phyloP scores from a whole-genome alignment of 2,329 filamentous ascomycete genomes.

The Penicillium sp. region DNA sequence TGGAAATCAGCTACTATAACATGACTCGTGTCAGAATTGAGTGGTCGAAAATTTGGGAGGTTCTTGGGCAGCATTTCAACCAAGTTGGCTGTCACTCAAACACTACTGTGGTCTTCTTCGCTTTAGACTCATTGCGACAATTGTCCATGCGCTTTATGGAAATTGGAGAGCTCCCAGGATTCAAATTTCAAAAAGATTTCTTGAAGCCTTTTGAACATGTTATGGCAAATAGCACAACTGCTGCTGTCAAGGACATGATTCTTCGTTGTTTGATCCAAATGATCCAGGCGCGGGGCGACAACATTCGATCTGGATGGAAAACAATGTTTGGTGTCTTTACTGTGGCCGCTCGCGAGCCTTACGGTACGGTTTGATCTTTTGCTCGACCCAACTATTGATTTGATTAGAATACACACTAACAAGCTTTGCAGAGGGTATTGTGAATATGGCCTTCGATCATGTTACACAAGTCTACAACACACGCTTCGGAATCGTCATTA shows the following conservation, averaged over 20 bases:
- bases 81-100: slow-evolving; percentile 95
- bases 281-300: slow-evolving; percentile 94
- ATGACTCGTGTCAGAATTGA: slow-evolving; percentile 98
- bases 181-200: slow-evolving; percentile 99
- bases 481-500: slow-evolving; percentile 90
- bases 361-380: slow-evolving; percentile 46
- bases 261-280: slow-evolving; percentile 95
- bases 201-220: slow-evolving; percentile 97
- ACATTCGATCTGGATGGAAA: slow-evolving; percentile 95
- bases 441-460: slow-evolving; percentile 94
- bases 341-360: slow-evolving; percentile 84
- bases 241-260: slow-evolving; percentile 96
- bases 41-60: slow-evolving; percentile 96
- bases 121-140: slow-evolving; percentile 88
- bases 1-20: slow-evolving; percentile 99
- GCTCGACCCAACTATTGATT: not conserved
- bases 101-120: slow-evolving; percentile 95
- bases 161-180: slow-evolving; percentile 92
- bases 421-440: slow-evolving; percentile 66
- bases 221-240: slow-evolving; percentile 83
- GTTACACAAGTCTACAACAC: slow-evolving; percentile 93
- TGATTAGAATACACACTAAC: slow-evolving; percentile 16
- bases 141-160: slow-evolving; percentile 99
- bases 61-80: slow-evolving; percentile 98
- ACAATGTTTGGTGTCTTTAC: slow-evolving; percentile 99